A percentile compares a stretch with the other conserved stretches of the same genome.
Conservation (phyloP, 441 rosid species). For the Hura crepitans region DNA sequence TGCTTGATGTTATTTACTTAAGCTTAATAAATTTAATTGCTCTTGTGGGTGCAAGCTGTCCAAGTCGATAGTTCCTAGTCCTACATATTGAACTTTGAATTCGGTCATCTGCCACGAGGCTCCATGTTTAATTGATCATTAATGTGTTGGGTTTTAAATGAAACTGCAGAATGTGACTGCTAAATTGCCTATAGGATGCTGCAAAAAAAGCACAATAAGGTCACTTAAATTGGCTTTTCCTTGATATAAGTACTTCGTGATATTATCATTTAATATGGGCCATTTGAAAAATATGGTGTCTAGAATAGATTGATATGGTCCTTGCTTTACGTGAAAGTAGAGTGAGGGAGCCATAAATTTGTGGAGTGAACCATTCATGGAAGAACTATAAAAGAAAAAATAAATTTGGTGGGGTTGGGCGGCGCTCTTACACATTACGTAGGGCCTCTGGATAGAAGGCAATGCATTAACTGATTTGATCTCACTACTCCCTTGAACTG, state of each 20-base stretch:
- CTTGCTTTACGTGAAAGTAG: background rate
- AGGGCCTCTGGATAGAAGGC: too few species aligned
- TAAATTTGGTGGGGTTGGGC: too few species aligned
- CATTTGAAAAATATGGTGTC: background rate
- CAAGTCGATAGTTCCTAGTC: background rate
- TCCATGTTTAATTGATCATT: background rate
- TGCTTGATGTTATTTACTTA: background rate
- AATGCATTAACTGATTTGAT: too few species aligned
- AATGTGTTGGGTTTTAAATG: background rate
- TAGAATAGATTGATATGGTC: background rate
- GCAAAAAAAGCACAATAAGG: background rate
- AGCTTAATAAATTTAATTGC: background rate
- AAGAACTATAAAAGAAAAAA: background rate
- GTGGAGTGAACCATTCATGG: background rate
- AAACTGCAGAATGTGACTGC: slow-evolving; percentile 4
- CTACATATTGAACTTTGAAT: background rate
- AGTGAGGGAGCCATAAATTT: background rate
- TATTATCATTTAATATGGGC: background rate
- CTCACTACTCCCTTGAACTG: background rate
- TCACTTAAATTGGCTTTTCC: background rate
- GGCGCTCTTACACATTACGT: too few species aligned
- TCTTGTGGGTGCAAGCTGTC: background rate
- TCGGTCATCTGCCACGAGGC: background rate
- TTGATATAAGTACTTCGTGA: background rate
- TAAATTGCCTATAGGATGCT: background rate